Percentiles rank a stretch among this genome's conserved stretches.
phyloP scores from a whole-genome alignment of 2,329 filamentous ascomycete species.

The Alternaria triticina region DNA sequence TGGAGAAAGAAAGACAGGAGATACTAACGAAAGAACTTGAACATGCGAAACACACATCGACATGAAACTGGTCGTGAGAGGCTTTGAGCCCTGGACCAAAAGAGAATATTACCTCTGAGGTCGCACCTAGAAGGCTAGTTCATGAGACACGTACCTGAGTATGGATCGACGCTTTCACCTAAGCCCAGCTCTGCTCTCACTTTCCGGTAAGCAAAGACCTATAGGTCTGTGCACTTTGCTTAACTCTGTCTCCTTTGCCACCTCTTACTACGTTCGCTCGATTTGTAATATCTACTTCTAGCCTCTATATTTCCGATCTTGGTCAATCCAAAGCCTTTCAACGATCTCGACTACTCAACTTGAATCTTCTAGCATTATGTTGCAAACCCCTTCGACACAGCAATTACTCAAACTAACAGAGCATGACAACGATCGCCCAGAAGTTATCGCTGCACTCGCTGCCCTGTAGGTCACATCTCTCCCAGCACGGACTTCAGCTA shows the following conservation, averaged over 20 bases:
- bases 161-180: no score
- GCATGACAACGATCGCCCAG: not conserved
- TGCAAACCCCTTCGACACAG: not conserved
- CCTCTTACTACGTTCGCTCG: not conserved
- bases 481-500: not conserved
- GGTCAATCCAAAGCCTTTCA: not conserved
- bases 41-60: not conserved
- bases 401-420: not conserved
- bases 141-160: no score
- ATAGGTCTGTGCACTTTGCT: not conserved
- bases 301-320: not conserved
- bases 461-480: not conserved
- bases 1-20: not conserved
- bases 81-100: no score
- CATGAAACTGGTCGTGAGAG: not conserved
- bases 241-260: not conserved
- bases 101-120: no score
- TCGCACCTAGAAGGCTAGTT: no score
- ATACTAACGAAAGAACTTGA: not conserved
- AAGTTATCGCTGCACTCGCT: not conserved
- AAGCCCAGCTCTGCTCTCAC: no score
- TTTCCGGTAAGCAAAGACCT: no score
- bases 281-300: not conserved
- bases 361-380: not conserved
- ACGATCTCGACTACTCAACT: not conserved